phyloP scores from a whole-genome alignment of 2,329 filamentous ascomycete genomes.

The Arthrobotrys conoides region DNA sequence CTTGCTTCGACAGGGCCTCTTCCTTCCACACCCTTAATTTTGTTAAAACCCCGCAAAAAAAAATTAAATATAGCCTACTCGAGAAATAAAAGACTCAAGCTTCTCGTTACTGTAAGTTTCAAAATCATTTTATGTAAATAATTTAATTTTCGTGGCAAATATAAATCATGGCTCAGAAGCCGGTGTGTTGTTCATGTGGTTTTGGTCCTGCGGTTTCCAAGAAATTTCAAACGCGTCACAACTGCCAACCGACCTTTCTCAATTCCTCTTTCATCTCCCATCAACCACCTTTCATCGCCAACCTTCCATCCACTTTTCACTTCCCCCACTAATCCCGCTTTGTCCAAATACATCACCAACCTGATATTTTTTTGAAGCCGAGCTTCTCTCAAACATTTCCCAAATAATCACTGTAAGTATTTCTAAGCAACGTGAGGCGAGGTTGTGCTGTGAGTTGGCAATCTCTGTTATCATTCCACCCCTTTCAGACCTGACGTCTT shows the following conservation, averaged over 20 bases:
- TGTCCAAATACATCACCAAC: neutral
- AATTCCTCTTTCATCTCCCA: slow-evolving; percentile 43
- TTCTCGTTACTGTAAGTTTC: neutral
- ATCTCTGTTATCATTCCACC: slow-evolving; percentile 35
- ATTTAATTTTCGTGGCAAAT: neutral
- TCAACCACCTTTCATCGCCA: slow-evolving; percentile 25
- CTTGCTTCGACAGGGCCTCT: too few relatives aligned
- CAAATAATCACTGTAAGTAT: slow-evolving; percentile 26
- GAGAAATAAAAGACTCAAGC: neutral
- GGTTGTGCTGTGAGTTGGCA: slow-evolving; percentile 39
- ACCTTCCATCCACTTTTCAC: slow-evolving; percentile 1
- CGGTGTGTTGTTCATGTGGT: slow-evolving; percentile 57
- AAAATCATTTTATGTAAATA: neutral
- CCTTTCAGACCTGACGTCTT: slow-evolving; percentile 15
- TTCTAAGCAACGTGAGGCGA: slow-evolving; percentile 14
- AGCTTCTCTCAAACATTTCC: slow-evolving; percentile 33
- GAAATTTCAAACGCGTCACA: slow-evolving; percentile 58
- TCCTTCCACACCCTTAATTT: too few relatives aligned
- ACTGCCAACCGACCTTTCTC: slow-evolving; percentile 31
- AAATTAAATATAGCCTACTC: neutral
- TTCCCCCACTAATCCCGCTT: neutral
- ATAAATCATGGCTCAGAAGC: neutral
- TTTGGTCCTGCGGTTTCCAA: slow-evolving; percentile 31
- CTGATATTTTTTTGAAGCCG: slow-evolving; percentile 13
- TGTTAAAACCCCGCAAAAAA: neutral